Conservation (phyloP, 805 yeast genomes). For the Saccharomycopsis babjevae region DNA sequence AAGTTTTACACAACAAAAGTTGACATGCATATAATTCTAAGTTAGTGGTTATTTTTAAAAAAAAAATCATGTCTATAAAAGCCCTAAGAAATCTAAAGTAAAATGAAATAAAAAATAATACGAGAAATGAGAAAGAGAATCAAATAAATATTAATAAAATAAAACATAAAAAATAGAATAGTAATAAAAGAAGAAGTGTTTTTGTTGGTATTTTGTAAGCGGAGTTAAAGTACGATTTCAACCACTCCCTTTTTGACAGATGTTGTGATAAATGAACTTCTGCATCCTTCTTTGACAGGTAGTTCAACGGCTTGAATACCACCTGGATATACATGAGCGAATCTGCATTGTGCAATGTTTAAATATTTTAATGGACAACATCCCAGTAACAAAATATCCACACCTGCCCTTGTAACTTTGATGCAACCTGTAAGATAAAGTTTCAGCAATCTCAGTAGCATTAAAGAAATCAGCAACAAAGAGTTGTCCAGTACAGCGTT, state of each 20-base stretch:
- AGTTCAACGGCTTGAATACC: conserved; percentile 48
- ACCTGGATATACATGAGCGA: conserved; percentile 55
- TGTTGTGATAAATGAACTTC: conserved; percentile 49
- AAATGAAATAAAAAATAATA: not conserved
- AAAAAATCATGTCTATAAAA: not conserved
- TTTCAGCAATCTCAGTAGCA: conserved; percentile 37
- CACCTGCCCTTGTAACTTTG: conserved; percentile 68
- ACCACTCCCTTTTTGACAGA: conserved; percentile 41
- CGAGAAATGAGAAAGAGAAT: not conserved
- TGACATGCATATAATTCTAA: not conserved
- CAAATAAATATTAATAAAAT: not conserved
- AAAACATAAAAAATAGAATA: not conserved
- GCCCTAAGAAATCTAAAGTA: not conserved
- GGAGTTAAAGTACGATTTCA: conserved; percentile 40
- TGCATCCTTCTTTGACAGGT: conserved; percentile 38
- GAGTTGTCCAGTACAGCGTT: conserved; percentile 71
- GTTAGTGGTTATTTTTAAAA: not conserved
- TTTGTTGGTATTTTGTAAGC: not conserved
- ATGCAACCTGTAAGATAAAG: conserved; percentile 59
- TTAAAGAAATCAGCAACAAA: conserved; percentile 46
- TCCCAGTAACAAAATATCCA: conserved; percentile 54
- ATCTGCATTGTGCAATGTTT: conserved; percentile 63
- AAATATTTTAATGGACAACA: conserved; percentile 41
- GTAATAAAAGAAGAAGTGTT: not conserved
- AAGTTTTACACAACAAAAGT: not conserved